Base-by-base conservation (phyloP, 805 yeast species). In the Saitoella complicata region DNA sequence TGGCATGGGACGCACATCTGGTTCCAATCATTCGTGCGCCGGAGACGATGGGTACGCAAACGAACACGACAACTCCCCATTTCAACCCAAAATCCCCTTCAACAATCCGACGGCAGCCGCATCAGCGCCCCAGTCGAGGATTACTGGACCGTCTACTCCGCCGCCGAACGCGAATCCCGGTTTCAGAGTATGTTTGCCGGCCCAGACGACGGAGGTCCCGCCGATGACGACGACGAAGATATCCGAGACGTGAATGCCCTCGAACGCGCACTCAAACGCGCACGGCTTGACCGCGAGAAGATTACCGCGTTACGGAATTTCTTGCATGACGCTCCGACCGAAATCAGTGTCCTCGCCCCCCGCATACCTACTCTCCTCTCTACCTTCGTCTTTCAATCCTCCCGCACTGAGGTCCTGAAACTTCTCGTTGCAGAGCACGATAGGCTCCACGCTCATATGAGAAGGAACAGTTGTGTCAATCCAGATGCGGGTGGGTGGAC, bases 1-100 rank as follows among this genome's bases (percentile, higher is more conserved):
- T 82, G 94, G 94, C 73, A 75, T 52, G 83, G 82, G 3, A 48
- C 55, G 31, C 73, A 71, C 53, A 66, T 69, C 40, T 65, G 67
- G 50, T 63, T 71, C 48, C 78, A 80, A 1, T 71, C 77, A 47
- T 71, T 74, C 56, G 82, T 79, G 2, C 60, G 94, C 44, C 67
- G 81, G 51, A 60, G 93, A 31, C 57, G 75, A 2, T 82, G 91
- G 88, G 64, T 71, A 40, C 62, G 78, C 39, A 46, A 63, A 29
- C 45, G 59, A 8, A 39, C 30, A 13, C 41, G 49, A 13, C n/a
- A 12, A 7, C 30, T n/a, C 10, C 30, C 13, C 4, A 8, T 4
- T 2, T n/a, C 8, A 13, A n/a, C 39, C 10, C 10, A n/a, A 37
- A 13, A 7, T 4, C 10, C 12, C 39, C 9, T 8, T n/a, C 39